Evolutionary conservation across 2,329 filamentous ascomycete genomes (phyloP), one percentile per base, ranked within the genome.

Genomic region (Fonsecaea multimorphosa): DNA sequence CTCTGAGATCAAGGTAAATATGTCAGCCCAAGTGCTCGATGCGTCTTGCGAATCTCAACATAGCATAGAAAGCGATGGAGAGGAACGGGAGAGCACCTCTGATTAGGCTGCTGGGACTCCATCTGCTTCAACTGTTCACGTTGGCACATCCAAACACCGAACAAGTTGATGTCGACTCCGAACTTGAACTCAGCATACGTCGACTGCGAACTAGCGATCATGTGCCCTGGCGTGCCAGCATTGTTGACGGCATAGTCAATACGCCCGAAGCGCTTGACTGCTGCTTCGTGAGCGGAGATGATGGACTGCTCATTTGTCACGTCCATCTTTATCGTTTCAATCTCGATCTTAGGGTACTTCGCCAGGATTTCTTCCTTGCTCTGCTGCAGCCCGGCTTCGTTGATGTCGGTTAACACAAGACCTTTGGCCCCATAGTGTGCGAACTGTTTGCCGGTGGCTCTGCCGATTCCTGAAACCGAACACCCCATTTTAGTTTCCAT

Each of bases 161-260:
- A 29, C 36, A 59, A 16, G 16, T 59, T 59, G 36, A 59, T 12
- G 24, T 59, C 36, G 24, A 59, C 44, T 9, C 34, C 38, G 19
- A 46, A 46, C 36, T 31, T 19, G 38, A 59, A 59, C 6, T 59
- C 8, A 4, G 5, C 19, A 11, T 7, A 19, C 16, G 8, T 31
- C 19, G 38, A 29, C 16, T 59, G 36, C n/a, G 22, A 14, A 46
- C 32, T 40, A 1, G 56, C 22, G 9, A 29, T 16, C 24, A 59
- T 44, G 11, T 22, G 11, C 7, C 56, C 56, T 9, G 56, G 32
- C 12, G 24, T 46, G 1, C 36, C 56, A 0, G 56, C 56, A 22
- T 49, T 59, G 56, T 59, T 59, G 34, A 59, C 38, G 6, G 38
- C 36, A n/a, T 46, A 46, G 24, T 59, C 56, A 8, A 59, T 59